phyloP scores from a whole-genome alignment of 306 rosid species.

The Alnus rubra region DNA sequence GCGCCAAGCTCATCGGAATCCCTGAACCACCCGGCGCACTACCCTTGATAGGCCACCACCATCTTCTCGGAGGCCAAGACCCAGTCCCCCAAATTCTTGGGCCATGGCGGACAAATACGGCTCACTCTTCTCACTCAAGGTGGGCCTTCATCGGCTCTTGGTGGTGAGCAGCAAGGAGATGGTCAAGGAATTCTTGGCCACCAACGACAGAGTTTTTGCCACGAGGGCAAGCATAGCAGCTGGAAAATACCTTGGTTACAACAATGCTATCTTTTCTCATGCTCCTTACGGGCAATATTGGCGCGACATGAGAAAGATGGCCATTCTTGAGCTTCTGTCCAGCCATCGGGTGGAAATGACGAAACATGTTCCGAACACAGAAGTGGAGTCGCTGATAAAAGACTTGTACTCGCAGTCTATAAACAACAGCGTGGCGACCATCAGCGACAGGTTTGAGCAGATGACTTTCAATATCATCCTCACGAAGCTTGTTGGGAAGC shows the following conservation, averaged over 20 bases:
- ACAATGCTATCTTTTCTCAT: conserved; percentile 46
- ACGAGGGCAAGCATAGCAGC: conserved; percentile 33
- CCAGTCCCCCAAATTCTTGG: conserved; percentile 34
- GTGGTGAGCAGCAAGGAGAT: conserved; percentile 39
- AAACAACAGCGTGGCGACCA: background rate
- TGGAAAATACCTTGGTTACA: conserved; percentile 41
- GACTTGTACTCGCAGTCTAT: background rate
- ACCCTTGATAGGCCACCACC: conserved; percentile 53
- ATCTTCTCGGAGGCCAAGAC: conserved; percentile 22
- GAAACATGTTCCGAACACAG: conserved; percentile 11
- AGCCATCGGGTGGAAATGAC: conserved; percentile 6
- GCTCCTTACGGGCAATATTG: conserved; percentile 67
- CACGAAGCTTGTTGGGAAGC: conserved; percentile 30
- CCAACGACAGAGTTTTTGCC: conserved; percentile 41
- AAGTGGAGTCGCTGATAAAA: conserved; percentile 21
- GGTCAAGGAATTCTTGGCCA: conserved; percentile 39
- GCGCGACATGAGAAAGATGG: conserved; percentile 57
- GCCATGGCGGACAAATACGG: conserved; percentile 42
- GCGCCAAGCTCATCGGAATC: background rate
- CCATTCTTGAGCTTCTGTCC: conserved; percentile 34
- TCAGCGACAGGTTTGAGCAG: conserved; percentile 28
- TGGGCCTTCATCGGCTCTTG: conserved; percentile 32
- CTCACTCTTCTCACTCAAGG: conserved; percentile 31
- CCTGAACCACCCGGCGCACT: conserved; percentile 39
- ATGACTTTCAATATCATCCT: conserved; percentile 27